Conservation (phyloP, 441 rosid species). For the Erysimum cheiri region DNA sequence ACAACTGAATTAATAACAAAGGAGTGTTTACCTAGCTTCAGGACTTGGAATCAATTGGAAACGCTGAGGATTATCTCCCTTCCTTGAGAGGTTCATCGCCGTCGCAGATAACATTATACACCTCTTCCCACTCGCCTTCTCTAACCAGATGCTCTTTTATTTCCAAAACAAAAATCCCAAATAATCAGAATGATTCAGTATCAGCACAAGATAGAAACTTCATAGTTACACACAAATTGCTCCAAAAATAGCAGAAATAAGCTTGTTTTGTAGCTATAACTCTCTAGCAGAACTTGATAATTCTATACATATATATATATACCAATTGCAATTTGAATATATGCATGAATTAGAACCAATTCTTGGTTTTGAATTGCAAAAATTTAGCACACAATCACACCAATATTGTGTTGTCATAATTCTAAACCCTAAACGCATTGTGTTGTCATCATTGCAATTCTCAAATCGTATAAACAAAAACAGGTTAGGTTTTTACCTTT, state of each 20-base stretch:
- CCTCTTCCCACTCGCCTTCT: conserved; percentile 39
- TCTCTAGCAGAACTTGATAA: too few relatives aligned
- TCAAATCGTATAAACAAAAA: not conserved
- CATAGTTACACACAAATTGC: not conserved
- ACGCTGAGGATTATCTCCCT: conserved; percentile 49
- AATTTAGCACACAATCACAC: too few relatives aligned
- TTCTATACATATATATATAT: too few relatives aligned
- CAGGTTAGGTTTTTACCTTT: conserved; percentile 21
- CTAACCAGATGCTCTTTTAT: conserved; percentile 57
- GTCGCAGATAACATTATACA: conserved; percentile 55
- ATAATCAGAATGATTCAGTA: not conserved
- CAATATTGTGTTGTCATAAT: too few relatives aligned
- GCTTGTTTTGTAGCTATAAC: too few relatives aligned
- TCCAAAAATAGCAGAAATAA: not conserved
- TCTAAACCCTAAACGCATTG: too few relatives aligned
- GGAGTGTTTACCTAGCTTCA: conserved; percentile 3
- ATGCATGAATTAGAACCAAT: too few relatives aligned
- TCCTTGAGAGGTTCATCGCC: conserved; percentile 54
- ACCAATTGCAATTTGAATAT: too few relatives aligned
- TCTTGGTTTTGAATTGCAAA: too few relatives aligned
- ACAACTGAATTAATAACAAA: not conserved
- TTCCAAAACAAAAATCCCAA: not conserved
- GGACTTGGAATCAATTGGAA: conserved; percentile 51
- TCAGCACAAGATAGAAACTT: too few relatives aligned
- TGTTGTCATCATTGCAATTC: not conserved